Percentiles rank a stretch among this genome's conserved stretches.
phyloP scores from a whole-genome alignment of 176 grass and related monocot species.

The Carex parvula region DNA sequence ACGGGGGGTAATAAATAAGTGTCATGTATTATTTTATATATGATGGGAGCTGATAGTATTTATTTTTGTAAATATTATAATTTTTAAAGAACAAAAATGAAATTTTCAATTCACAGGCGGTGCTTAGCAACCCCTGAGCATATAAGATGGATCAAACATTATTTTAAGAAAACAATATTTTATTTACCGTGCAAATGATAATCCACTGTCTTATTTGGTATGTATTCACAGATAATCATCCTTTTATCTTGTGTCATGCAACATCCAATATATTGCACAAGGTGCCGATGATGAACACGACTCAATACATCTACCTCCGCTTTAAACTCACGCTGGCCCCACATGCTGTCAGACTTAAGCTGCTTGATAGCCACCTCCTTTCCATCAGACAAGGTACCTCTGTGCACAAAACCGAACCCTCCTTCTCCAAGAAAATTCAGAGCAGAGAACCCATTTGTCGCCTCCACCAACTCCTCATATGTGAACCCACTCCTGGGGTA shows the following conservation, averaged over 20 bases:
- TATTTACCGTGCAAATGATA: too few species aligned
- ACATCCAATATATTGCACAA: slow-evolving; percentile 35
- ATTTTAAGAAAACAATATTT: too few species aligned
- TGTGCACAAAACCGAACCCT: slow-evolving; percentile 37
- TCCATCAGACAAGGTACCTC: slow-evolving; percentile 30
- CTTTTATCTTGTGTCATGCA: slow-evolving; percentile 30
- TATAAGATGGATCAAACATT: not conserved
- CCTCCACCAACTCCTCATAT: slow-evolving; percentile 24
- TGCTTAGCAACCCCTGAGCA: too few species aligned
- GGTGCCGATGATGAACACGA: slow-evolving; percentile 36
- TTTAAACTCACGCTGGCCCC: slow-evolving; percentile 35
- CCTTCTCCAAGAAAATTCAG: slow-evolving; percentile 39
- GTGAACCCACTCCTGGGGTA: slow-evolving; percentile 8
- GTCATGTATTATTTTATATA: too few species aligned
- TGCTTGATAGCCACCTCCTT: slow-evolving; percentile 28
- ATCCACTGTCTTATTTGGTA: slow-evolving; percentile 34
- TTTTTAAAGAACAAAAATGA: too few species aligned
- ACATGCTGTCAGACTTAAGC: slow-evolving; percentile 25
- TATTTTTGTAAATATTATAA: too few species aligned
- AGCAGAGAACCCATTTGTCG: slow-evolving; percentile 32
- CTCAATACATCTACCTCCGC: slow-evolving; percentile 38
- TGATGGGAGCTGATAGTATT: too few species aligned
- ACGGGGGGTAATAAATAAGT: too few species aligned
- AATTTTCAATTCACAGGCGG: too few species aligned
- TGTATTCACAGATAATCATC: slow-evolving; percentile 36